Conservation (phyloP, 2,329 filamentous ascomycete genomes). For the Bertia moriformis region DNA sequence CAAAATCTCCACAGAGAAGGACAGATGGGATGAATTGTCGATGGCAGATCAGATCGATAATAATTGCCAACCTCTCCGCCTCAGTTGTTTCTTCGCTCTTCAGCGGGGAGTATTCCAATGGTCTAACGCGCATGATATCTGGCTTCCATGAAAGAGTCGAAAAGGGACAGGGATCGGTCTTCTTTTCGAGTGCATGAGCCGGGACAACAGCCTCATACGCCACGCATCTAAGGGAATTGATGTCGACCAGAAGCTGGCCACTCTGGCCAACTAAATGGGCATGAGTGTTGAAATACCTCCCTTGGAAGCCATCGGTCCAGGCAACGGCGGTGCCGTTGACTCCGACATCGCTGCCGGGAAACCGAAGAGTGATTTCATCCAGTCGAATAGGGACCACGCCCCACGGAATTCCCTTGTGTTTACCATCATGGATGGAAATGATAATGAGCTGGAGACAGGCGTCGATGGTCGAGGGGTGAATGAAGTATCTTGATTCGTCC, state of each 20-base stretch:
- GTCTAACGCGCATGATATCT: too few species aligned
- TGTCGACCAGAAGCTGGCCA: conserved; percentile 11
- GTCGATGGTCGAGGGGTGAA: conserved; percentile 25
- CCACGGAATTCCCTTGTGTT: conserved; percentile 11
- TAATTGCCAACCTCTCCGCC: too few species aligned
- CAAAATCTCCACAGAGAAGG: too few species aligned
- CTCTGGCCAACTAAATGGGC: conserved; percentile 10
- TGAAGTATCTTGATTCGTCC: conserved; percentile 19
- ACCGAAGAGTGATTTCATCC: conserved; percentile 12
- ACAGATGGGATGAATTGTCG: too few species aligned
- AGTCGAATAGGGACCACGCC: conserved; percentile 14
- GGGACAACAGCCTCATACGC: conserved; percentile 15
- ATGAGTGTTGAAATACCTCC: conserved; percentile 8
- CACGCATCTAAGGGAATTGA: conserved; percentile 9
- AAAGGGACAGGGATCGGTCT: too few species aligned
- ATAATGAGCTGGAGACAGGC: conserved; percentile 17
- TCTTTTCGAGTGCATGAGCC: too few species aligned
- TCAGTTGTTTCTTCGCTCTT: too few species aligned
- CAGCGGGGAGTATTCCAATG: too few species aligned
- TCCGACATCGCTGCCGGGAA: conserved; percentile 5
- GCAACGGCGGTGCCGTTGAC: conserved; percentile 6
- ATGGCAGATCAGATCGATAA: too few species aligned
- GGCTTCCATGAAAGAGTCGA: too few species aligned
- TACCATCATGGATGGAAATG: conserved; percentile 13
- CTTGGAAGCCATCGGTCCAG: conserved; percentile 8